Evolutionary conservation across 148 eudicot species (phyloP), one percentile per base, ranked within the genome.

Genomic region (Arctostaphylos glauca): DNA sequence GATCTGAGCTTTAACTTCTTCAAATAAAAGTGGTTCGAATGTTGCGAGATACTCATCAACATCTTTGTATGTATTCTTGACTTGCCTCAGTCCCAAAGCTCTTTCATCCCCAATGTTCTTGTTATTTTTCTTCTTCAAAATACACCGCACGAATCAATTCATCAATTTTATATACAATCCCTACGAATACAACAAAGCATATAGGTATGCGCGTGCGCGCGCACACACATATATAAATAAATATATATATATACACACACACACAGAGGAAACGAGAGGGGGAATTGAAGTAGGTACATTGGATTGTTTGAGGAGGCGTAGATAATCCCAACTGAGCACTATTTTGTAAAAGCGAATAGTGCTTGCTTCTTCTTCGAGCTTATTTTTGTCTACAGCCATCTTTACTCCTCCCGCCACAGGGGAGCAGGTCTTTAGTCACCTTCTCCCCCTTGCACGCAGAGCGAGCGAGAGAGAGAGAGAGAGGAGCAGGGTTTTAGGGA

Each of bases 1-100:
- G 74, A 95, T 91, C 87, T 94, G 96, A n/a, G 96, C 91, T 87
- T 96, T 93, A 73, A 91, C 97, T 86, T 96, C 98, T 90, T 94
- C 98, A 77, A 96, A 96, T 60, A 96, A 89, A 80, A 94, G 94
- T 9, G 97, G 97, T 88, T 94, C 98, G 58, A 96, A 96, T 9
- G 92, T 93, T 6, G 87, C 81, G 66, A 96, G 90, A 84, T 94
- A 96, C 64, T 96, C 99, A 80, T 92, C 90, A 66, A 93, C 90
- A 84, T 94, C 92, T 53, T 82, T 85, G 81, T 84, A 96, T 9
- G 93, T 90, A 82, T 91, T 87, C 88, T 94, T 94, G 81, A 93
- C 99, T 85, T 89, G 43, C 80, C 74, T 89, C 82, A 96, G 71
- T 5, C 90, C 94, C 77, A 78, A 49, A 81, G 47, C 72, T 55